phyloP scores from a whole-genome alignment of 1,284 basidiomycete species.

The Cutaneotrichosporon daszewskae region DNA sequence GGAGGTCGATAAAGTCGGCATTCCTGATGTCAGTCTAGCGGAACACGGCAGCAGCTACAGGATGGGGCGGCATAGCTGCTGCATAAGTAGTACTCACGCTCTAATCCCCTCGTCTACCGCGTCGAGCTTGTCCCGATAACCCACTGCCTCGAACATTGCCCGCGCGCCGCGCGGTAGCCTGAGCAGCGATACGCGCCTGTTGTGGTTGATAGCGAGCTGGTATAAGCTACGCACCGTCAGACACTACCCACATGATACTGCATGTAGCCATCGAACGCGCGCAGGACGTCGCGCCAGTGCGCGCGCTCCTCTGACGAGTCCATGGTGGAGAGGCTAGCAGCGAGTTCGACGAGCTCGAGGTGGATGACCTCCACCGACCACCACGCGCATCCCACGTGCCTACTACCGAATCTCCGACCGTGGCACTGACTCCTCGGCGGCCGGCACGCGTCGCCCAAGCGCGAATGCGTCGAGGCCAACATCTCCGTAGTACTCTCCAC shows the following conservation, averaged over 20 bases:
- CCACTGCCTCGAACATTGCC: constrained; percentile 34
- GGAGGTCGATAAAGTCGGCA: constrained; percentile 45
- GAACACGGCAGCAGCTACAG: too few relatives aligned
- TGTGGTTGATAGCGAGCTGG: constrained; percentile 46
- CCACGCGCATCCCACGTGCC: not conserved
- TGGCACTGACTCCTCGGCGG: not conserved
- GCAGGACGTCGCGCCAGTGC: constrained; percentile 42
- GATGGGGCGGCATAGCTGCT: too few relatives aligned
- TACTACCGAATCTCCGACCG: not conserved
- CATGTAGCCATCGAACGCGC: constrained; percentile 45
- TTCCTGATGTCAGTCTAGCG: constrained; percentile 26
- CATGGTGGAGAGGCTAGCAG: too few relatives aligned
- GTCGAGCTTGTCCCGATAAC: constrained; percentile 46
- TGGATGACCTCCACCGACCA: not conserved
- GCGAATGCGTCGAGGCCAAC: too few relatives aligned
- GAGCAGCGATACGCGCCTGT: constrained; percentile 41
- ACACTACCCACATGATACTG: constrained; percentile 42
- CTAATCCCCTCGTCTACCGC: constrained; percentile 48
- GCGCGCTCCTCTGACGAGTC: constrained; percentile 34
- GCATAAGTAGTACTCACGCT: constrained; percentile 24
- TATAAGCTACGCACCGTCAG: not conserved
- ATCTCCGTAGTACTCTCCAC: too few relatives aligned
- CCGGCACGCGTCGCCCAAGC: not conserved
- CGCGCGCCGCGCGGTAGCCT: constrained; percentile 36
- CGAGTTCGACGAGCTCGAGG: too few relatives aligned